Base-by-base conservation (phyloP, 179 eudicot species). In the Nepenthes alata region DNA sequence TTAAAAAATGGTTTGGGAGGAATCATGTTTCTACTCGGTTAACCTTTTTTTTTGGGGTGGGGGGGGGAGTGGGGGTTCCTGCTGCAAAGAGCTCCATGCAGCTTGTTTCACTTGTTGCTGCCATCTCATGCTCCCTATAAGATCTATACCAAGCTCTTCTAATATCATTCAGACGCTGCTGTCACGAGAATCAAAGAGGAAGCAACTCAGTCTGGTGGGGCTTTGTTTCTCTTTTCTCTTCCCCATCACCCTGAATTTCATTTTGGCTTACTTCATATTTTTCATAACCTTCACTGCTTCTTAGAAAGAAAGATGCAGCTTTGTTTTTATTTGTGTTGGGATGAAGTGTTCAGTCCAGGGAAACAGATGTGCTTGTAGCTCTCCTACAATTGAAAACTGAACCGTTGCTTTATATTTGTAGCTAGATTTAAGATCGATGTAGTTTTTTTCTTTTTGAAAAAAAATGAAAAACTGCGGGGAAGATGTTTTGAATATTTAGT, bases 361-460 rank as follows among this genome's bases (percentile, higher is more conserved):
- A 64, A 63, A 70, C 61, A 57, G 53, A 59, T 67, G 64, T 68
- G 68, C 72, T 76, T 70, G 80, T 72, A 74, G 86, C 79, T 76
- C 77, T 76, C 80, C 79, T 75, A 70, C 81, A 76, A 73, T 68
- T 68, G 34, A 70, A 70, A 70, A 61, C 63, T 44, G 44, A 37
- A 52, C 56, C 37, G 67, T 48, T 47, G 70, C 53, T 59, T 47
- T 35, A 47, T 60, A 11, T 13, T 63, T 75, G 71, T 64, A 61
- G 57, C 64, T 70, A 70, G 76, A 34, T 49, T 62, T 62, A 62
- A 62, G 65, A 50, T 62, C 39, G 50, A 36, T 62, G 65, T 51
- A 62, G 65, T 49, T 61, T 50, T 35, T 14, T 4, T 47, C 6
- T 51, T 62, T 50, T 38, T 37, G 25, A 25, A 25, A 25, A 25